Conservation (phyloP, 2,329 filamentous ascomycete species). For the Penicillium sp. region DNA sequence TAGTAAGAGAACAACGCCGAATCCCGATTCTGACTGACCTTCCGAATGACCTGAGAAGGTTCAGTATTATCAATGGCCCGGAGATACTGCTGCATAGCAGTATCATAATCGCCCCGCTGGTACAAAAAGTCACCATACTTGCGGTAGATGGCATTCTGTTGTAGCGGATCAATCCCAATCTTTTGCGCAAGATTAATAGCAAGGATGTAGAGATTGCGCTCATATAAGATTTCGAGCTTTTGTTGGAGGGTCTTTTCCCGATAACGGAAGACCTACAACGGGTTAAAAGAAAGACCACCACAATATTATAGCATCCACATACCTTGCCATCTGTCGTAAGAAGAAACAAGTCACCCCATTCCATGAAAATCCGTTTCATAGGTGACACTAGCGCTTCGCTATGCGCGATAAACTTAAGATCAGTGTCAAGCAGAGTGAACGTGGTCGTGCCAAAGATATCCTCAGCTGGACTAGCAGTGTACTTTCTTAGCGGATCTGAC, state of each 20-base stretch:
- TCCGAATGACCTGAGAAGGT: conserved; percentile 92
- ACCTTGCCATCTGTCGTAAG: conserved; percentile 90
- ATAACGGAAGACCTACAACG: conserved; percentile 72
- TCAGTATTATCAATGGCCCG: conserved; percentile 95
- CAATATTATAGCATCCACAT: conserved; percentile 21
- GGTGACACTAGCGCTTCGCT: conserved; percentile 80
- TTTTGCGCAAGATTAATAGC: conserved; percentile 93
- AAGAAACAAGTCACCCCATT: conserved; percentile 92
- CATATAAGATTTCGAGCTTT: conserved; percentile 88
- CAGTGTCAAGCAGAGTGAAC: conserved; percentile 88
- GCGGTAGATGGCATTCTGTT: conserved; percentile 89
- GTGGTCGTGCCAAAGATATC: conserved; percentile 82
- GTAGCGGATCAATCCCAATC: conserved; percentile 71
- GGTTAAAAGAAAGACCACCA: conserved; percentile 18
- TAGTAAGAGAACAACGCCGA: conserved; percentile 12
- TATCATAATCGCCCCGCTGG: conserved; percentile 92
- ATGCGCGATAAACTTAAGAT: conserved; percentile 85
- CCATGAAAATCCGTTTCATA: conserved; percentile 74
- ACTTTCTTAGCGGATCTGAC: conserved; percentile 66
- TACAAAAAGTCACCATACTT: conserved; percentile 94
- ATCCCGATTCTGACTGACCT: conserved; percentile 51
- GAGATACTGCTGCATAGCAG: conserved; percentile 98
- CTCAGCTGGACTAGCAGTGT: conserved; percentile 71
- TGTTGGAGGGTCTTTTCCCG: conserved; percentile 89
- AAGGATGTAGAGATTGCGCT: conserved; percentile 85